Conservation (phyloP, 306 rosid species). For the Cicer chorassanicum region DNA sequence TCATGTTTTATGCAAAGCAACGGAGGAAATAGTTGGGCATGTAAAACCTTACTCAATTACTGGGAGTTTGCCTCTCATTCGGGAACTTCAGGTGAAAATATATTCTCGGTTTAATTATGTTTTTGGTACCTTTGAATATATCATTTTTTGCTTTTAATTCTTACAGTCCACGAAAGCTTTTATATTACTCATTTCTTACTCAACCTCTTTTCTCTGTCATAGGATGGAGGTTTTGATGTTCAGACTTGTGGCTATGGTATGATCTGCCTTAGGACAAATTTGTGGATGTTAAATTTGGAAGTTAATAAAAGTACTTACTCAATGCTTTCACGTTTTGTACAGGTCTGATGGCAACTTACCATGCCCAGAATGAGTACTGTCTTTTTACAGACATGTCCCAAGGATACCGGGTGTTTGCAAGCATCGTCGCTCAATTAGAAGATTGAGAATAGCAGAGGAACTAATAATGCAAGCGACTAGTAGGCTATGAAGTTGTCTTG, state of each 20-base stretch:
- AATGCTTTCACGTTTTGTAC: constrained; percentile 43
- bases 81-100: constrained; percentile 79
- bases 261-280: constrained; percentile 24
- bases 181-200: constrained; percentile 20
- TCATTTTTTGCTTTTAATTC: too few species aligned
- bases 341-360: constrained; percentile 91
- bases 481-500: neutral
- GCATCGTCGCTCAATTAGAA: constrained; percentile 76
- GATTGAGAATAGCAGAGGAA: constrained; percentile 47
- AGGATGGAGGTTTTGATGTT: constrained; percentile 96
- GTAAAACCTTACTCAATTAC: constrained; percentile 94
- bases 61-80: constrained; percentile 88
- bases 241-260: constrained; percentile 90
- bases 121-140: too few species aligned
- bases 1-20: constrained; percentile 84
- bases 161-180: constrained; percentile 10
- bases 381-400: constrained; percentile 79
- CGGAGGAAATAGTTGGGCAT: constrained; percentile 89
- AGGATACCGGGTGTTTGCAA: constrained; percentile 74
- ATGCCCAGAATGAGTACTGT: constrained; percentile 94
- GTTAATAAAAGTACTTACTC: constrained; percentile 34
- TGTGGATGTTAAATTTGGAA: constrained; percentile 16
- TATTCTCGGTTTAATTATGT: neutral
- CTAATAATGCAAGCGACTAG: constrained; percentile 9
- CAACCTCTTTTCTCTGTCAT: constrained; percentile 33